Percentiles rank a stretch among this genome's conserved stretches.
These are phyloP conservation scores for Jasminum sambac DNA, from an alignment of 257 asterid genomes.

Conservation along the genomic window DNA sequence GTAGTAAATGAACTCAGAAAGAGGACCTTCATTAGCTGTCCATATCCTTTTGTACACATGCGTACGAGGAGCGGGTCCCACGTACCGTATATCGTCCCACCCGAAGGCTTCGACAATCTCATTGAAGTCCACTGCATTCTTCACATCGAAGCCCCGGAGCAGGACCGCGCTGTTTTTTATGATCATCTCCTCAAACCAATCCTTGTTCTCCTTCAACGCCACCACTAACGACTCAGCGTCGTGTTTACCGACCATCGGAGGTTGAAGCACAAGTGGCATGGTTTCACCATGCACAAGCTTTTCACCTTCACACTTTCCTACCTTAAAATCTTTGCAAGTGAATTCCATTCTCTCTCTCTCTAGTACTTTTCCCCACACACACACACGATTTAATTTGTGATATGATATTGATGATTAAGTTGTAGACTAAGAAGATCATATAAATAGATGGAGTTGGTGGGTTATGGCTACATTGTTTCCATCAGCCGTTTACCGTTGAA, in stretches of 20 bases:
- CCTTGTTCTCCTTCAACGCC: conserved; percentile 49
- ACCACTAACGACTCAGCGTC: conserved; percentile 38
- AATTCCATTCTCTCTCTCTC: conserved; percentile 44
- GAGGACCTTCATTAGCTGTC: conserved; percentile 90
- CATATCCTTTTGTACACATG: conserved; percentile 73
- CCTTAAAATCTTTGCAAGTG: conserved; percentile 64
- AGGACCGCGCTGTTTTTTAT: conserved; percentile 74
- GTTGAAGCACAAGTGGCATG: conserved; percentile 66
- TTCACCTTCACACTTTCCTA: conserved; percentile 83
- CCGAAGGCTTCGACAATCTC: conserved; percentile 65
- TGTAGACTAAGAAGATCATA: not conserved
- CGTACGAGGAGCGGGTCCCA: conserved; percentile 85
- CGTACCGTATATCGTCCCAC: conserved; percentile 82
- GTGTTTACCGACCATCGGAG: conserved; percentile 32
- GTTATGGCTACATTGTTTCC: not conserved
- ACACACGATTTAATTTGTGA: not conserved
- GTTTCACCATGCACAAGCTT: conserved; percentile 69
- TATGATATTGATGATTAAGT: not conserved
- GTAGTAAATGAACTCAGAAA: conserved; percentile 74
- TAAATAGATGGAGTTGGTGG: conserved; percentile 19
- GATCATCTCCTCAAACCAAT: conserved; percentile 76
- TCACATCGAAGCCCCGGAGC: conserved; percentile 62
- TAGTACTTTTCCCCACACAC: not conserved
- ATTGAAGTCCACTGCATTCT: conserved; percentile 60
- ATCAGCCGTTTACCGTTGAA: not conserved